Base-by-base conservation (phyloP, 2,329 filamentous ascomycete species). In the Malbranchea zuffiana region DNA sequence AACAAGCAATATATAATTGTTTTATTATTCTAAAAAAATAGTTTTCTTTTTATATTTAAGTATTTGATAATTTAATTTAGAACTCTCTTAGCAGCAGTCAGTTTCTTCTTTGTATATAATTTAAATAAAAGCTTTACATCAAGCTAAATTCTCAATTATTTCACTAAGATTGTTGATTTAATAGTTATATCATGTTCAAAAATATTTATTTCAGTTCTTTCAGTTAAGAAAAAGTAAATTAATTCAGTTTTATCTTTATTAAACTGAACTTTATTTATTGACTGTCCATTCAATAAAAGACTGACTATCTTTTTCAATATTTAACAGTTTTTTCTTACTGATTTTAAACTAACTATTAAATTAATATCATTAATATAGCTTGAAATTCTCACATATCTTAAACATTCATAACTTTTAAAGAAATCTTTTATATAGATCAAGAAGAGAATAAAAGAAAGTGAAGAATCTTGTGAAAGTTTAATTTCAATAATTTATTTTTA, bases 1-100 rank as follows among this genome's bases (percentile, higher is more conserved):
- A 34, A 21, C 37, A 39, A 26, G 31, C 37, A 7, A 34, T 35
- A 28, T 39, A 39, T 6, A 39, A 23, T 17, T 39, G 20, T 39
- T 23, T 25, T 10, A 39, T 28, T 13, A 21, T 31, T 34, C 35
- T n/a, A 13, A 27, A 39, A 39, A 7, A 12, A 23, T 8, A 39
- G 30, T 11, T 21, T 23, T 34, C 31, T 34, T 13, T 34, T 23
- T 6, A 23, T 39, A 4, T 28, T 34, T 16, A 31, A 24, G 5
- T 34, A 31, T 20, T 23, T 33, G 5, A 18, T 34, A 28, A 34
- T 35, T 20, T 26, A 24, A 28, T 34, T 21, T 17, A 40, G 36
- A 10, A 40, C 19, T 35, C 18, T 40, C 11, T 23, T 28, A 35
- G 32, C 32, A 15, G 33, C 16, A 20, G 25, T 19, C 6, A 35